These are phyloP conservation scores for Metschnikowia chrysomelidarum DNA, from an alignment of 805 yeast genomes.

Conservation along the genomic window DNA sequence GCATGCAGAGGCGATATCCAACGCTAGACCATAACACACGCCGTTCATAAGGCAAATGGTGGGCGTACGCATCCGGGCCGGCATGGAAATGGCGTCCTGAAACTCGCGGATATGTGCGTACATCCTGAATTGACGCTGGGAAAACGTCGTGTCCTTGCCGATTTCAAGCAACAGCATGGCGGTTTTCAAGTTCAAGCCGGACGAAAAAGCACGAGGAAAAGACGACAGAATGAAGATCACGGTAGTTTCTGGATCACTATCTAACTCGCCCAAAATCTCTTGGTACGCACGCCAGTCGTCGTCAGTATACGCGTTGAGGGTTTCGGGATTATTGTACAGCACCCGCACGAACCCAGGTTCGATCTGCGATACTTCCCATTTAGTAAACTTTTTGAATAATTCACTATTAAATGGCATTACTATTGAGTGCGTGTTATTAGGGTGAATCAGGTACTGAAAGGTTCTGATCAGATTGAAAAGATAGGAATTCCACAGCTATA, in stretches of 20 bases:
- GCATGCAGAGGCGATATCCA: conserved; percentile 61
- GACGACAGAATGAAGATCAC: conserved; percentile 57
- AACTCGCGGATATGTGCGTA: conserved; percentile 49
- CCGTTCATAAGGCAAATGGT: conserved; percentile 72
- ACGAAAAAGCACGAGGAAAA: conserved; percentile 52
- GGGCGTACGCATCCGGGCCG: conserved; percentile 51
- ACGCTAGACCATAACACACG: conserved; percentile 58
- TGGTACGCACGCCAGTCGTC: conserved; percentile 58
- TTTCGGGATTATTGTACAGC: conserved; percentile 58
- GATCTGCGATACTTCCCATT: conserved; percentile 41
- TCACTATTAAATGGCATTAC: conserved; percentile 11
- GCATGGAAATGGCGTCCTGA: conserved; percentile 54
- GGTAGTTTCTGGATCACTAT: conserved; percentile 43
- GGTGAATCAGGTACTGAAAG: too few relatives aligned
- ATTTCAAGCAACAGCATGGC: conserved; percentile 12
- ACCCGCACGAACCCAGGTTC: conserved; percentile 53
- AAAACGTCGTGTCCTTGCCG: conserved; percentile 11
- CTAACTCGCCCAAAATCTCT: conserved; percentile 45
- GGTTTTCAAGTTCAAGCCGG: conserved; percentile 62
- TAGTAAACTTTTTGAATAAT: conserved; percentile 8
- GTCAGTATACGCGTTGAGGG: conserved; percentile 56
- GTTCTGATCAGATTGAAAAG: too few relatives aligned
- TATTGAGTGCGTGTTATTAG: too few relatives aligned
- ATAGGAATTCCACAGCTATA: too few relatives aligned
- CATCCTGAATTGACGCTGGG: conserved; percentile 26